A percentile compares a stretch with the other conserved stretches of the same genome.
phyloP scores from a whole-genome alignment of 1,284 basidiomycete species.

The Sporisorium iseilematis-ciliati region DNA sequence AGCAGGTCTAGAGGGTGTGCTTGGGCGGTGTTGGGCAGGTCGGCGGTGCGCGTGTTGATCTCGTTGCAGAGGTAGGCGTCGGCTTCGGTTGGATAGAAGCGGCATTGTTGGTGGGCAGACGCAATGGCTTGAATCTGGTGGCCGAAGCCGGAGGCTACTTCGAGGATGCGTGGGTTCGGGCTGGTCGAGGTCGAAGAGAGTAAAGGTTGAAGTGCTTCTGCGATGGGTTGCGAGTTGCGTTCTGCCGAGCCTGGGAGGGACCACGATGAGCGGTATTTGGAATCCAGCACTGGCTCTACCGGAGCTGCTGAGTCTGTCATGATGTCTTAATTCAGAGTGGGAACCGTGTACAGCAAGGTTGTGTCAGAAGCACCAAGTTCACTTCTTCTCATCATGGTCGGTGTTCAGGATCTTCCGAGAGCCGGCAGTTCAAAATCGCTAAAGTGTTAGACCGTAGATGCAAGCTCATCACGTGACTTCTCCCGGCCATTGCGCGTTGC shows the following conservation, averaged over 20 bases:
- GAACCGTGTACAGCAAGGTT: not conserved
- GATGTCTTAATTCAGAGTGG: not conserved
- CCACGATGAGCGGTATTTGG: slow-evolving; percentile 43
- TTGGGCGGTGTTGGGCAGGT: slow-evolving; percentile 29
- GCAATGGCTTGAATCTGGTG: slow-evolving; percentile 38
- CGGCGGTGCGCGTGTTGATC: slow-evolving; percentile 19
- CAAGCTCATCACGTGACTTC: not conserved
- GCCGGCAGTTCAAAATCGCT: not conserved
- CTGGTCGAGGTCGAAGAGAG: slow-evolving; percentile 8
- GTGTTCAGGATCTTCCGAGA: slow-evolving; percentile 1
- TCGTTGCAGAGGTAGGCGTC: slow-evolving; percentile 36
- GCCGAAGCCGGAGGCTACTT: slow-evolving; percentile 51
- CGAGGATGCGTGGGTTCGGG: slow-evolving; percentile 24
- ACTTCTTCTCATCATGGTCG: slow-evolving; percentile 1
- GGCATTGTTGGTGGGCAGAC: slow-evolving; percentile 6
- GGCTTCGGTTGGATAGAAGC: slow-evolving; percentile 44
- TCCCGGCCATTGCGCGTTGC: not conserved
- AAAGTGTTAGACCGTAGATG: slow-evolving; percentile 10
- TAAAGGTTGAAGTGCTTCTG: slow-evolving; percentile 26
- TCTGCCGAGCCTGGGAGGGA: slow-evolving; percentile 44
- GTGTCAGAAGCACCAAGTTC: too few relatives aligned
- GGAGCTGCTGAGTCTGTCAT: not conserved
- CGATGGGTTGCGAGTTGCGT: slow-evolving; percentile 49
- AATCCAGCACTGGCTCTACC: slow-evolving; percentile 4
- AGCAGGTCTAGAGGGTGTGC: slow-evolving; percentile 42